phyloP scores from a whole-genome alignment of 805 yeast species.

The Jamesozyma jinghongensis region DNA sequence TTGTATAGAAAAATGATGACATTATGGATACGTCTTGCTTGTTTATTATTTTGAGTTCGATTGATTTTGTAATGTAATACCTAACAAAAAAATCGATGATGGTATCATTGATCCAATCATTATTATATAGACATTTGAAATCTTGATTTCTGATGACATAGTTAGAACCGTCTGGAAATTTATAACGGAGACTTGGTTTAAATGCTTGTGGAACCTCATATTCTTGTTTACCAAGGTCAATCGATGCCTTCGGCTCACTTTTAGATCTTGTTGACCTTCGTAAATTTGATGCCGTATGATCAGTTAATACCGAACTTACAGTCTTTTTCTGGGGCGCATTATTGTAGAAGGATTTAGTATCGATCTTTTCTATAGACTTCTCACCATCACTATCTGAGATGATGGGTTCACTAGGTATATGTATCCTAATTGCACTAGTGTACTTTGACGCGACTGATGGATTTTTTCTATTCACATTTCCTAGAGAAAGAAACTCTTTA shows the following conservation, averaged over 20 bases:
- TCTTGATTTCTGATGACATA: conserved; percentile 60
- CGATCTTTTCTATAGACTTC: background rate
- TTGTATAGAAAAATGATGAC: conserved; percentile 77
- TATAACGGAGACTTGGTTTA: conserved; percentile 39
- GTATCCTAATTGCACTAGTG: background rate
- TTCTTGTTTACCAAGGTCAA: conserved; percentile 10
- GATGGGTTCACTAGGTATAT: background rate
- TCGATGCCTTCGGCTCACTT: conserved; percentile 1
- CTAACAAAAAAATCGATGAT: conserved; percentile 77
- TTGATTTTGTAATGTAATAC: conserved; percentile 39
- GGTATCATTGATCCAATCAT: conserved; percentile 84
- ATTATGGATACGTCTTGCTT: conserved; percentile 44
- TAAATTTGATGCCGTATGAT: background rate
- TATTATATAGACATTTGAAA: conserved; percentile 66
- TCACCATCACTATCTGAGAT: background rate
- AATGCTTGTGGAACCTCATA: conserved; percentile 24
- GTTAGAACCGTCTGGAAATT: conserved; percentile 44
- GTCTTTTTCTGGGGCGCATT: background rate
- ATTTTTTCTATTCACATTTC: background rate
- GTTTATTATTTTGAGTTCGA: conserved; percentile 23
- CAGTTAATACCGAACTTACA: background rate
- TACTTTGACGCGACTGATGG: background rate
- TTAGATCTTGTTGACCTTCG: conserved; percentile 1
- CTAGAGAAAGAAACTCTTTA: background rate
- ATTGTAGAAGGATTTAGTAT: conserved; percentile 1